A percentile compares a stretch with the other conserved stretches of the same genome.
These are phyloP conservation scores for Phyllosticta citriasiana DNA, from an alignment of 2,329 filamentous ascomycete species.

Conservation along the genomic window DNA sequence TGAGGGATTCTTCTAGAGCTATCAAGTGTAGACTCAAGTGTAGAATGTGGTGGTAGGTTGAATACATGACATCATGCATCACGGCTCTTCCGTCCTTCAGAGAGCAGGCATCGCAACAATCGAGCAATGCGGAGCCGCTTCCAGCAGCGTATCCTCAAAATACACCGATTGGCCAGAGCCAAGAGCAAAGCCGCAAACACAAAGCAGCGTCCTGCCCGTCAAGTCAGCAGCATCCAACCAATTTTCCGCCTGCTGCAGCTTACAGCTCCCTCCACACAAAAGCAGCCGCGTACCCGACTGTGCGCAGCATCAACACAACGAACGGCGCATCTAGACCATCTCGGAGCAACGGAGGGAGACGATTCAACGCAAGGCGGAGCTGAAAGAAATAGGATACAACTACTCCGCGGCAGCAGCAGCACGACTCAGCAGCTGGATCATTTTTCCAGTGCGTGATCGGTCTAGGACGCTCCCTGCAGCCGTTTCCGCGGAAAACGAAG, in stretches of 20 bases:
- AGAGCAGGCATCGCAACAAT: background rate
- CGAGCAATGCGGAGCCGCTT: background rate
- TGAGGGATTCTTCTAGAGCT: too few relatives aligned
- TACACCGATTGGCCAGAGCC: background rate
- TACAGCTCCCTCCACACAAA: background rate
- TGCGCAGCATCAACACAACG: background rate
- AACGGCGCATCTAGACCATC: background rate
- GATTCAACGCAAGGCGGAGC: background rate
- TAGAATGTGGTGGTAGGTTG: too few relatives aligned
- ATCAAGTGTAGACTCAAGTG: too few relatives aligned
- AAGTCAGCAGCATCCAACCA: background rate
- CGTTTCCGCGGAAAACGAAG: background rate
- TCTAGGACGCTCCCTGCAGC: background rate
- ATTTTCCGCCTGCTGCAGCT: background rate
- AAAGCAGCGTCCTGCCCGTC: background rate
- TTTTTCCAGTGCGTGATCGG: background rate
- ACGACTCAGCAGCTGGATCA: background rate
- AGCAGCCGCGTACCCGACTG: background rate
- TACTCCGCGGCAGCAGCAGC: background rate
- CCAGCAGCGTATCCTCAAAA: background rate
- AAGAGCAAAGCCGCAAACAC: background rate
- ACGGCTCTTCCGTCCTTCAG: background rate
- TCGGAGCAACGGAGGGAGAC: background rate
- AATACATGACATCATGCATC: background rate
- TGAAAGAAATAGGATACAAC: background rate